phyloP scores from a whole-genome alignment of 2,329 filamentous ascomycete species.

The Alternaria brassicae region DNA sequence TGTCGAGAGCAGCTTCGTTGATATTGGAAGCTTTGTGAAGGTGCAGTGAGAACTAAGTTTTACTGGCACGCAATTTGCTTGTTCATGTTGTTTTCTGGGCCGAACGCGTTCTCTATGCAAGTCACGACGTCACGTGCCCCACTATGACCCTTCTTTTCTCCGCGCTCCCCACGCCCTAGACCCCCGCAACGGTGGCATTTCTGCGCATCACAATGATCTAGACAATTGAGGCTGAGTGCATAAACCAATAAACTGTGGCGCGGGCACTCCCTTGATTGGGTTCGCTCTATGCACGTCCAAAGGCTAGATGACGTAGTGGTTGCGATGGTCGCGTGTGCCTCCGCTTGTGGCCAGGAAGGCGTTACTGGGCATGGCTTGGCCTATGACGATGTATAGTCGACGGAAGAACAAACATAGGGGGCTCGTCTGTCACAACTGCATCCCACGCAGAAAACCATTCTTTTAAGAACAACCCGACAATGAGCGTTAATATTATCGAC shows the following conservation, averaged over 20 bases:
- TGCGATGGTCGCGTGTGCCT: slow-evolving; percentile 17
- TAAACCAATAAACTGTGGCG: slow-evolving; percentile 2
- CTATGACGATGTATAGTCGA: slow-evolving; percentile 10
- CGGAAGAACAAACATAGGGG: slow-evolving; percentile 3
- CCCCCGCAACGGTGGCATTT: neutral
- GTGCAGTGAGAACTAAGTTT: neutral
- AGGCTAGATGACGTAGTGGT: slow-evolving; percentile 28
- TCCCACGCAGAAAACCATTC: neutral
- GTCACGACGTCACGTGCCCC: slow-evolving; percentile 9
- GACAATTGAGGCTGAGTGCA: slow-evolving; percentile 16
- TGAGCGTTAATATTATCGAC: slow-evolving; percentile 25
- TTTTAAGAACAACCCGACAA: neutral
- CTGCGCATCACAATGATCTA: slow-evolving; percentile 1
- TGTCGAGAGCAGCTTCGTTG: neutral
- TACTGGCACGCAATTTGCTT: neutral
- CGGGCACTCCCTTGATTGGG: slow-evolving; percentile 7
- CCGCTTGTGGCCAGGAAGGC: slow-evolving; percentile 11
- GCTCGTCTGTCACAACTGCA: neutral
- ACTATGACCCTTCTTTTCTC: slow-evolving; percentile 1
- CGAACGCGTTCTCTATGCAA: neutral
- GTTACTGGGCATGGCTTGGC: slow-evolving; percentile 21
- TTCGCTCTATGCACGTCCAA: slow-evolving; percentile 2
- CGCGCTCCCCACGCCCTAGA: slow-evolving; percentile 9
- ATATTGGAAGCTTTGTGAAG: neutral
- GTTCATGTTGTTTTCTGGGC: neutral